Evolutionary conservation across 192 early-diverging fungal species (phyloP), one percentile per base, ranked within the genome.

Genomic region (Allomyces arbusculus): DNA sequence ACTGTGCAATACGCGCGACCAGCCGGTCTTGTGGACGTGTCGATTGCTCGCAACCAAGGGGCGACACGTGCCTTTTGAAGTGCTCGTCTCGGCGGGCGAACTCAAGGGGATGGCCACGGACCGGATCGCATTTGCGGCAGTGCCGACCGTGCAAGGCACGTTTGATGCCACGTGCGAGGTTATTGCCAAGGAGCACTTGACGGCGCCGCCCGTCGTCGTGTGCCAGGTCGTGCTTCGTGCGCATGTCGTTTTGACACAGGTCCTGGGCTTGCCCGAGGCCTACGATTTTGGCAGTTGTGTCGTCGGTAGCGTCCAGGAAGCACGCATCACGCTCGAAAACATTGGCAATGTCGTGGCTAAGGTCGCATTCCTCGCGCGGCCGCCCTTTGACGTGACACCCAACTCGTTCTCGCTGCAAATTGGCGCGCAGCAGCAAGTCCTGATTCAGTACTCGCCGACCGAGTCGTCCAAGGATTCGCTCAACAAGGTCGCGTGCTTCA

Each of bases 231-330:
- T 80, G 44, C 67, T 84, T 6, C 71, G 75, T n/a, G 79, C 76
- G 20, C 68, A 73, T 22, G 73, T 76, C 4, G 74, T 80, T n/a
- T 75, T 62, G 58, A 82, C 80, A 6, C 71, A 73, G 4, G 64
- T 84, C 23, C 40, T 67, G 10, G 80, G 80, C 9, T 68, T 82
- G 20, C 82, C 82, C 26, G 82, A 84, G 25, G 45, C 69, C 5
- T 23, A 82, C n/a, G 80, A 84, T 26, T 84, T 82, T 74, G 79
- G 77, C 14, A 78, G 74, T 65, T 75, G 77, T 28, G 74, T 84
- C 0, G 79, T 80, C 6, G 71, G 70, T 65, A 65, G 77, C 24
- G 72, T 66, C 24, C 74, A 76, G 61, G 20, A 45, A 23, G 69
- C 69, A 25, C 64, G n/a, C 24, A 74, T 81, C 44, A 73, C 70